These are phyloP conservation scores for Alternaria brassicicola DNA, from an alignment of 2,329 filamentous ascomycete genomes.

Conservation along the genomic window DNA sequence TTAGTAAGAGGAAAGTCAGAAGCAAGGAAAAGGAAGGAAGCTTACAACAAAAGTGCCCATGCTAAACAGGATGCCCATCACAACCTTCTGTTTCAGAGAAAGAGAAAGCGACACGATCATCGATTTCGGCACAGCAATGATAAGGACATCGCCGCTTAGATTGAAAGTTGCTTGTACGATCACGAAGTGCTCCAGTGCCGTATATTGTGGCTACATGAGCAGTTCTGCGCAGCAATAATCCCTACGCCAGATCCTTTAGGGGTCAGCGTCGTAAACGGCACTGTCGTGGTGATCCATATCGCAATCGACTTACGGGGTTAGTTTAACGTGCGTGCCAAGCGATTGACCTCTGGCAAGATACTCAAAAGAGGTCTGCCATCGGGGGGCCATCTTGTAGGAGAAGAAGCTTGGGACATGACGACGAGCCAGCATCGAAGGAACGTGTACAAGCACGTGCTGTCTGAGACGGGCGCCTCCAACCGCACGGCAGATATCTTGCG, in stretches of 20 bases:
- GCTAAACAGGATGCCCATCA: slow-evolving; percentile 59
- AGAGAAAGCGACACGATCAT: slow-evolving; percentile 59
- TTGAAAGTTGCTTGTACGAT: slow-evolving; percentile 66
- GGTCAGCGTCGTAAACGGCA: slow-evolving; percentile 2
- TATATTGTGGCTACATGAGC: slow-evolving; percentile 56
- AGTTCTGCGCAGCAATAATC: slow-evolving; percentile 7
- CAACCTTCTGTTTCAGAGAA: slow-evolving; percentile 58
- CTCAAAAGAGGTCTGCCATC: not conserved
- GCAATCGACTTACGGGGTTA: slow-evolving; percentile 2
- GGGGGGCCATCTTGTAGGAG: not conserved
- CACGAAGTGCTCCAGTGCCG: slow-evolving; percentile 62
- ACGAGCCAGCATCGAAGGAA: not conserved
- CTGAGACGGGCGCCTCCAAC: slow-evolving; percentile 8
- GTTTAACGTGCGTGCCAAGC: not conserved
- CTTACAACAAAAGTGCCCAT: slow-evolving; percentile 59
- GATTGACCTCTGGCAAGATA: not conserved
- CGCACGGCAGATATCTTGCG: not conserved
- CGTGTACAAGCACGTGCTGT: not conserved
- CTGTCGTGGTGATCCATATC: slow-evolving; percentile 1
- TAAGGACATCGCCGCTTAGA: slow-evolving; percentile 65
- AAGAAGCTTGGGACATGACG: slow-evolving; percentile 1
- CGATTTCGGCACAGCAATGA: slow-evolving; percentile 64
- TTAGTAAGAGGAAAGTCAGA: slow-evolving; percentile 1
- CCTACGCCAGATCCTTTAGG: not conserved
- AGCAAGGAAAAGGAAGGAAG: not conserved